Percentiles rank a stretch among this genome's conserved stretches.
Evolutionary conservation across 2,329 filamentous ascomycete genomes (phyloP).

Genomic region (Colletotrichum sp.): DNA sequence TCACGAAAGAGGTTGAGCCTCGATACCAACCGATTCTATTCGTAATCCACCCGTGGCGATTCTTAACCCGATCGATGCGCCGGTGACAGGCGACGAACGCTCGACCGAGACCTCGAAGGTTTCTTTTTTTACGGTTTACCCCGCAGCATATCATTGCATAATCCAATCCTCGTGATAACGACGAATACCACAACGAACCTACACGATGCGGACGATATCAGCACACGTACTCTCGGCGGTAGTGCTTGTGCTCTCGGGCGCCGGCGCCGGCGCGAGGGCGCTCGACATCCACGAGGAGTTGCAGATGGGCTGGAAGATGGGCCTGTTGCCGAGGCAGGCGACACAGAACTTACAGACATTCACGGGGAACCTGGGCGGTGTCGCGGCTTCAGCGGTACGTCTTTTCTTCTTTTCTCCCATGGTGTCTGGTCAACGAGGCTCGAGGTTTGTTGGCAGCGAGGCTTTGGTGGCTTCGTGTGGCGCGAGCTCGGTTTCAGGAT

Average conservation of each 20-base stretch:
- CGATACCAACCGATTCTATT: neutral
- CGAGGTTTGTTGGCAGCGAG: neutral
- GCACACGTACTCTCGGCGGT: neutral
- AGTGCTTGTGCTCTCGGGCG: neutral
- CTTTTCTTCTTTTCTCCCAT: neutral
- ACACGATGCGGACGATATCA: neutral
- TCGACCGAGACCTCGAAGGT: neutral
- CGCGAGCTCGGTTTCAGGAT: neutral
- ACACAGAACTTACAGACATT: slow-evolving; percentile 47
- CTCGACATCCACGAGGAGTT: slow-evolving; percentile 33
- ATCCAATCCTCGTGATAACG: neutral
- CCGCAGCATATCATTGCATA: neutral
- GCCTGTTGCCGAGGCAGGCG: slow-evolving; percentile 35
- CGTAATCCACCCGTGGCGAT: neutral
- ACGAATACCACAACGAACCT: neutral
- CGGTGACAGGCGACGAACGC: neutral
- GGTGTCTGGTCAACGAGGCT: neutral
- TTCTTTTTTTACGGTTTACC: neutral
- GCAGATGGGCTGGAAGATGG: slow-evolving; percentile 40
- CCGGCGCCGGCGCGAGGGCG: slow-evolving; percentile 11
- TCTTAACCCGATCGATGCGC: neutral
- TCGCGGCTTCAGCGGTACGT: slow-evolving; percentile 38
- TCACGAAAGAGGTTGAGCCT: slow-evolving; percentile 5
- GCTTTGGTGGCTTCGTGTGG: neutral
- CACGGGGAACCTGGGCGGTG: slow-evolving; percentile 42